Evolutionary conservation across 129 eudicot species (phyloP).

Genomic region (Helichrysum umbraculigerum): DNA sequence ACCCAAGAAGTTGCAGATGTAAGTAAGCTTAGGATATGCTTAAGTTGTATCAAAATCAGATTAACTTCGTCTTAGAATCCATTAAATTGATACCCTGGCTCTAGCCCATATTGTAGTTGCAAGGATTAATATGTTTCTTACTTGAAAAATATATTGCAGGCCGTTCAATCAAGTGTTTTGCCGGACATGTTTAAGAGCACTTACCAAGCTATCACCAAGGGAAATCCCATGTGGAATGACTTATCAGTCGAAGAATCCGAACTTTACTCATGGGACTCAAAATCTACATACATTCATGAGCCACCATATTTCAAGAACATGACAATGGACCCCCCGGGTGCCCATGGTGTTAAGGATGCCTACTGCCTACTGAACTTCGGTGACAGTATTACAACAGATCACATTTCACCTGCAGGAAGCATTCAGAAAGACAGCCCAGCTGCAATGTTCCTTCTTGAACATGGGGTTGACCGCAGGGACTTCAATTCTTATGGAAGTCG

Average conservation of each 20-base stretch:
- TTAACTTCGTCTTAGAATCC: neutral
- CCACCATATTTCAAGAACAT: slow-evolving; percentile 92
- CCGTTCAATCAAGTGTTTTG: slow-evolving; percentile 87
- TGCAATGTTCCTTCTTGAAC: slow-evolving; percentile 73
- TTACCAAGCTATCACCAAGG: slow-evolving; percentile 84
- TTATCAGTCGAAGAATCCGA: slow-evolving; percentile 64
- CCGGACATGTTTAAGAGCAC: slow-evolving; percentile 97
- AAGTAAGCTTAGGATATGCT: neutral
- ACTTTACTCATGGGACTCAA: slow-evolving; percentile 83
- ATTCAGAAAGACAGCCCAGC: slow-evolving; percentile 97
- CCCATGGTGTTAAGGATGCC: slow-evolving; percentile 94
- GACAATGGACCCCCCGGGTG: slow-evolving; percentile 97
- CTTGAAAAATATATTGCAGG: slow-evolving; percentile 43
- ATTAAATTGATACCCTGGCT: neutral
- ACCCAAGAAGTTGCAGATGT: slow-evolving; percentile 84
- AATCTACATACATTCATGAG: slow-evolving; percentile 87
- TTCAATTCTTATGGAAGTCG: slow-evolving; percentile 92
- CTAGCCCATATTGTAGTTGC: neutral
- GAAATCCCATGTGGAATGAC: slow-evolving; percentile 88
- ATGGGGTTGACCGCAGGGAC: slow-evolving; percentile 81
- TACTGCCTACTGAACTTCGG: slow-evolving; percentile 83
- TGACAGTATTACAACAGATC: slow-evolving; percentile 96
- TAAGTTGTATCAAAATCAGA: neutral
- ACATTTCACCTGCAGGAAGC: slow-evolving; percentile 97
- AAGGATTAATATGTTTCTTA: neutral